Evolutionary conservation across 2,329 filamentous ascomycete genomes (phyloP).

Genomic region (Trichoderma oligosporum): DNA sequence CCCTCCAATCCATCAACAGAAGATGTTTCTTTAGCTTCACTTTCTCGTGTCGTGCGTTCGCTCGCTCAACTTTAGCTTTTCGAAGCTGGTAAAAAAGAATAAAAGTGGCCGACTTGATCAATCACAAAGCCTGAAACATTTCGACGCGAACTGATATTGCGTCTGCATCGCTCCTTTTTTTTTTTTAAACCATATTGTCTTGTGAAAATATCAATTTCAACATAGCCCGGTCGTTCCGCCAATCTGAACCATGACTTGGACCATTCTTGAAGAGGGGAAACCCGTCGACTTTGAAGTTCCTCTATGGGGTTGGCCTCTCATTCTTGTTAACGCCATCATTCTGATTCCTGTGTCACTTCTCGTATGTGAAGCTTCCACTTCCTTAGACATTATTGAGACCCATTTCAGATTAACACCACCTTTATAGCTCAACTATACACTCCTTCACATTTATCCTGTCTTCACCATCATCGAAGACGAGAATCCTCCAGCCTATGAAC

Average conservation of each 20-base stretch:
- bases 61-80: neutral
- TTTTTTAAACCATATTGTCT: neutral
- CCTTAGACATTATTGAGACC: neutral
- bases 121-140: neutral
- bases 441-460: slow-evolving; percentile 48
- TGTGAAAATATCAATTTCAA: neutral
- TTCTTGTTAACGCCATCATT: slow-evolving; percentile 41
- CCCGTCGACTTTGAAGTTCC: slow-evolving; percentile 33
- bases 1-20: neutral
- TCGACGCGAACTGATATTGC: neutral
- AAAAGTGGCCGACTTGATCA: too few species aligned
- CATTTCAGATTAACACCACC: neutral
- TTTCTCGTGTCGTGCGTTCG: neutral
- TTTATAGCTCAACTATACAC: slow-evolving; percentile 49
- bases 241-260: slow-evolving; percentile 8
- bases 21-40: slow-evolving; percentile 8
- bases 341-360: slow-evolving; percentile 44
- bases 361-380: slow-evolving; percentile 32
- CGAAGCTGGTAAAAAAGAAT: neutral
- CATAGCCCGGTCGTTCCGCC: neutral
- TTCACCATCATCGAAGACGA: slow-evolving; percentile 59
- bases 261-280: slow-evolving; percentile 35
- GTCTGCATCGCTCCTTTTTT: neutral
- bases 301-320: slow-evolving; percentile 39
- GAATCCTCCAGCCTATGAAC: slow-evolving; percentile 52